These are phyloP conservation scores for Amanita muscaria DNA, from an alignment of 768 basidiomycete species.

Conservation along the genomic window DNA sequence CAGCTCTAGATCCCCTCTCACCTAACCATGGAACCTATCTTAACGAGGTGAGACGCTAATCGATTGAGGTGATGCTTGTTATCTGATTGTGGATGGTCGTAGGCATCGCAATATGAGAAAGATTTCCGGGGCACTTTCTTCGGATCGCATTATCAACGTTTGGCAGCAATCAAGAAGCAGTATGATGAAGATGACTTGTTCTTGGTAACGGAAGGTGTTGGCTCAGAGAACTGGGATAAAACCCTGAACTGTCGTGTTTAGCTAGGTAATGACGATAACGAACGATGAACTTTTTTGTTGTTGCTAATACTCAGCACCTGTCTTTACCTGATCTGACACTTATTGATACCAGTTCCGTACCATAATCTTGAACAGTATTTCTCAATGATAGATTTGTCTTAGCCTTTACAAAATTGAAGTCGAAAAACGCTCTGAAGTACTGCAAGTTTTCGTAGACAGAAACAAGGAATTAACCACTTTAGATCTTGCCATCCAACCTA, in stretches of 20 bases:
- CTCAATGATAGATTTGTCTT: too few species aligned
- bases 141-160: slow-evolving; percentile 31
- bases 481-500: slow-evolving; percentile 27
- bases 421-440: too few species aligned
- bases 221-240: slow-evolving; percentile 42
- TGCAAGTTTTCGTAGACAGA: too few species aligned
- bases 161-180: slow-evolving; percentile 33
- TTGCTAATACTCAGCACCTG: too few species aligned
- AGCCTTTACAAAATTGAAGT: too few species aligned
- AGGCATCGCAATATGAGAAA: slow-evolving; percentile 37
- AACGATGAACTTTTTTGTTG: too few species aligned
- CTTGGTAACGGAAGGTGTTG: slow-evolving; percentile 37
- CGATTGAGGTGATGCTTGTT: too few species aligned
- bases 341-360: too few species aligned
- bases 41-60: not conserved
- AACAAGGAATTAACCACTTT: not conserved
- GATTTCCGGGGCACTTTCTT: slow-evolving; percentile 36
- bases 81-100: not conserved
- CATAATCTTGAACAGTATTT: too few species aligned
- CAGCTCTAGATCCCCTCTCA: not conserved
- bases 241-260: slow-evolving; percentile 2
- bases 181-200: slow-evolving; percentile 40
- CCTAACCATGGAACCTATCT: not conserved
- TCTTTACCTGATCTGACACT: too few species aligned
- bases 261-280: too few species aligned